Evolutionary conservation across 2,329 filamentous ascomycete genomes (phyloP), one percentile per base, ranked within the genome.

Genomic region (Paramyrothecium sp.): DNA sequence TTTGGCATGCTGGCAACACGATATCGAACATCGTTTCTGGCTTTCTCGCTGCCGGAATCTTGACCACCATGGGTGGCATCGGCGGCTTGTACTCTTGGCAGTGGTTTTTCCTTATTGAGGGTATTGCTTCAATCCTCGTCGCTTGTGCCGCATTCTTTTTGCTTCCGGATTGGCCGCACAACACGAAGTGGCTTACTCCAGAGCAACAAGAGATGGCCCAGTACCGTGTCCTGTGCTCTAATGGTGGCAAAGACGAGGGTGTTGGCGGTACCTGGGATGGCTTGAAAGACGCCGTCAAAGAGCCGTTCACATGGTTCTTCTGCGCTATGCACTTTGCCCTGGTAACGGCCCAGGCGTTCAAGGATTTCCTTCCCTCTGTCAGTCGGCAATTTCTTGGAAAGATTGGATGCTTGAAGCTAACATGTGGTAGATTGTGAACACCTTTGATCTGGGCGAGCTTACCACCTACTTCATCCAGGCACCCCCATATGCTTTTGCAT

Each of bases 71-170:
- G 71, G 72, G 77, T 12, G 69, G 72, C 13, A 65, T 72, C 3
- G 59, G 66, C 13, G 71, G 71, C 16, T 67, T 78, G 26, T 66
- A 70, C 22, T 70, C 73, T 0, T 78, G 75, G 77, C 72, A 78
- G 20, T 80, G 77, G 78, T 76, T 80, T 46, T 77, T 80, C 58
- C 70, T 78, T 58, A 74, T 78, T 30, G 75, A 78, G 56, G 75
- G 72, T 2, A 62, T 70, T 12, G 66, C 68, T 10, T 72, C 71
- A 13, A 71, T 76, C 54, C 47, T 69, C 3, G 67, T 74, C 16
- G 72, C 70, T 10, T 55, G 71, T 16, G 58, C 62, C 2, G 68
- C 71, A 1, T 75, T 64, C 46, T 71, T 73, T 21, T 64, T 75
- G 16, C 66, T 79, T 2, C 75, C 75, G 1, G 69, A 75, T 58